Conservation (phyloP, 1,284 basidiomycete genomes). For the Schizophyllum commune region DNA sequence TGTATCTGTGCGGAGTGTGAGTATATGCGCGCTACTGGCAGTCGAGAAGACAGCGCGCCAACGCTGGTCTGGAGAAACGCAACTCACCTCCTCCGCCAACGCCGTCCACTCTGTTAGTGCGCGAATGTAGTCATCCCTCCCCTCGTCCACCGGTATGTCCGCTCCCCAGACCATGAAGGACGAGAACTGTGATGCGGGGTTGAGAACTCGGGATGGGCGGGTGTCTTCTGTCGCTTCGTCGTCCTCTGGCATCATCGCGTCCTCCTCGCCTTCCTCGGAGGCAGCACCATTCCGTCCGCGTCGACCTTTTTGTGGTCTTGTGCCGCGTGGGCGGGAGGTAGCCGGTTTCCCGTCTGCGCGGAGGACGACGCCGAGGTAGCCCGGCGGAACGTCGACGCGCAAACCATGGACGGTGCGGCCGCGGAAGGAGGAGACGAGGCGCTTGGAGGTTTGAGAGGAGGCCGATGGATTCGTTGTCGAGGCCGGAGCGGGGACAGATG, state of each 20-base stretch:
- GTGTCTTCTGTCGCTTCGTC: conserved; percentile 12
- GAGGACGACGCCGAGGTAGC: conserved; percentile 61
- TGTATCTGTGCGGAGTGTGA: conserved; percentile 13
- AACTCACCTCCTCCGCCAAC: conserved; percentile 49
- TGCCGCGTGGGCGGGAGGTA: conserved; percentile 9
- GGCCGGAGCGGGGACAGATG: no score
- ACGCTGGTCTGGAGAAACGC: background rate
- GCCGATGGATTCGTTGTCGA: conserved; percentile 12
- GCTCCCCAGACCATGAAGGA: conserved; percentile 66
- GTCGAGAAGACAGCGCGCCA: no score
- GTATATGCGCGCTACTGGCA: no score
- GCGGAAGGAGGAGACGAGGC: conserved; percentile 41
- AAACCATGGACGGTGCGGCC: conserved; percentile 64
- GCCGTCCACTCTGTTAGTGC: conserved; percentile 59
- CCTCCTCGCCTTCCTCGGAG: conserved; percentile 19
- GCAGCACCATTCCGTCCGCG: conserved; percentile 17
- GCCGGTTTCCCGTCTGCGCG: conserved; percentile 19
- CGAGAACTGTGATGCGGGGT: conserved; percentile 45
- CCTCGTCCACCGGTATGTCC: conserved; percentile 60
- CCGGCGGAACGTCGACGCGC: conserved; percentile 50
- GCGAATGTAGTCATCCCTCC: conserved; percentile 60
- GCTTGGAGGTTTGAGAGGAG: background rate
- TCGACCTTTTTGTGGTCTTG: conserved; percentile 13
- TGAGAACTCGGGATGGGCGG: conserved; percentile 26
- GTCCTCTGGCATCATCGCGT: conserved; percentile 12